These are phyloP conservation scores for Tothia fuscella DNA, from an alignment of 2,329 filamentous ascomycete species.

Conservation along the genomic window DNA sequence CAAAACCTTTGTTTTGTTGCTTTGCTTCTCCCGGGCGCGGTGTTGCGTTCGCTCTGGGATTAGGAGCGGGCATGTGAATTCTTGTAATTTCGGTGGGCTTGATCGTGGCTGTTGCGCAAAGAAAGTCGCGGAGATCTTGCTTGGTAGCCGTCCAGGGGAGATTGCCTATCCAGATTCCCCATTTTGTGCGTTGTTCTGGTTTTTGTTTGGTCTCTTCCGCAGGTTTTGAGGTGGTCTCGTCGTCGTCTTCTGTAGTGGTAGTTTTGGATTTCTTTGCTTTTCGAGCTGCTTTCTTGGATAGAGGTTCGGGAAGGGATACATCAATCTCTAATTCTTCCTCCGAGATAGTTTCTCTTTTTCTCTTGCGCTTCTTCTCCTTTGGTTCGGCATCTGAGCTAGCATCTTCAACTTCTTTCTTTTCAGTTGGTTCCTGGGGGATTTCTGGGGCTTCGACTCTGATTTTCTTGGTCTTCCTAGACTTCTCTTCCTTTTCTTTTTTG, in stretches of 20 bases:
- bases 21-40: constrained; percentile 33
- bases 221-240: constrained; percentile 23
- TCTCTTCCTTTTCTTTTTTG: constrained; percentile 3
- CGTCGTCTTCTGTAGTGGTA: constrained; percentile 10
- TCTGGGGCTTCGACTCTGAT: not conserved
- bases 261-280: constrained; percentile 60
- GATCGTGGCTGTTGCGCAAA: constrained; percentile 54
- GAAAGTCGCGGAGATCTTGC: constrained; percentile 62
- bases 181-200: constrained; percentile 52
- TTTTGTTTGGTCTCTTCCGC: constrained; percentile 14
- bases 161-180: constrained; percentile 94
- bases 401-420: not conserved
- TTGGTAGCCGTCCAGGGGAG: constrained; percentile 72
- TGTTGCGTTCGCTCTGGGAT: constrained; percentile 30
- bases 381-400: not conserved
- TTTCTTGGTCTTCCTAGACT: not conserved
- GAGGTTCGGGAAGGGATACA: constrained; percentile 76
- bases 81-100: constrained; percentile 63
- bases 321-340: constrained; percentile 70
- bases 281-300: constrained; percentile 86
- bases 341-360: constrained; percentile 4
- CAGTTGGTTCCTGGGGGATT: not conserved
- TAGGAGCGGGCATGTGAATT: constrained; percentile 62
- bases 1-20: constrained; percentile 79
- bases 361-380: not conserved